Percentiles rank a stretch among this genome's conserved stretches.
phyloP scores from a whole-genome alignment of 2,329 filamentous ascomycete species.

The Westerdykella sp. region DNA sequence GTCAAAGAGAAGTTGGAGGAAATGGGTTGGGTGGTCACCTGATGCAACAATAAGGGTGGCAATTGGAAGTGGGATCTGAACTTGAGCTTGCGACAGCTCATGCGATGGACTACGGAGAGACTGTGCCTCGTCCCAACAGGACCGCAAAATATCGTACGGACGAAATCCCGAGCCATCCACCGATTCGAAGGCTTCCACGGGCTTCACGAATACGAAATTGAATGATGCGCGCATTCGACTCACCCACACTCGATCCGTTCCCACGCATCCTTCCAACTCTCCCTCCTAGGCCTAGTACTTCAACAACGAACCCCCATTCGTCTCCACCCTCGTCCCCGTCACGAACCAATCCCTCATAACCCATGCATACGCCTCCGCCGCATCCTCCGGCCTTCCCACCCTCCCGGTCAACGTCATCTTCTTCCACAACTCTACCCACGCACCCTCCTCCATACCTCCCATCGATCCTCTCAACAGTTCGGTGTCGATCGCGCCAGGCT shows the following conservation, averaged over 20 bases:
- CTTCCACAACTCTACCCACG: slow-evolving; percentile 10
- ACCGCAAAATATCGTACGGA: too few relatives aligned
- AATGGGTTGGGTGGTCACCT: not conserved
- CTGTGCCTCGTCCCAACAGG: too few relatives aligned
- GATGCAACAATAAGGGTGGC: not conserved
- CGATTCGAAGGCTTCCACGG: too few relatives aligned
- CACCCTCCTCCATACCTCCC: slow-evolving; percentile 10
- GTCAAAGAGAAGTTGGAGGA: slow-evolving; percentile 28
- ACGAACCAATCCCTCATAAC: slow-evolving; percentile 41
- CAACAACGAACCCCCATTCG: slow-evolving; percentile 36
- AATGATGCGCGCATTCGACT: too few relatives aligned
- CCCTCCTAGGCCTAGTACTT: not conserved
- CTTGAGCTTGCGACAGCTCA: too few relatives aligned
- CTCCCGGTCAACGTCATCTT: slow-evolving; percentile 16
- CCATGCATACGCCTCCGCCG: slow-evolving; percentile 42
- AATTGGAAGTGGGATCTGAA: not conserved
- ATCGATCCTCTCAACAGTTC: slow-evolving; percentile 32
- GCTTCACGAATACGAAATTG: too few relatives aligned
- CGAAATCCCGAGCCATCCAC: too few relatives aligned
- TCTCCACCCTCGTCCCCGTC: slow-evolving; percentile 30
- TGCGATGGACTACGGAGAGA: too few relatives aligned
- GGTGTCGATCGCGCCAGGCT: slow-evolving; percentile 39
- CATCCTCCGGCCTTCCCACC: slow-evolving; percentile 30
- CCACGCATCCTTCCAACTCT: not conserved
- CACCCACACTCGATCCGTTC: too few relatives aligned